phyloP scores from a whole-genome alignment of 2,329 filamentous ascomycete species.

The Elsinoe perseae region DNA sequence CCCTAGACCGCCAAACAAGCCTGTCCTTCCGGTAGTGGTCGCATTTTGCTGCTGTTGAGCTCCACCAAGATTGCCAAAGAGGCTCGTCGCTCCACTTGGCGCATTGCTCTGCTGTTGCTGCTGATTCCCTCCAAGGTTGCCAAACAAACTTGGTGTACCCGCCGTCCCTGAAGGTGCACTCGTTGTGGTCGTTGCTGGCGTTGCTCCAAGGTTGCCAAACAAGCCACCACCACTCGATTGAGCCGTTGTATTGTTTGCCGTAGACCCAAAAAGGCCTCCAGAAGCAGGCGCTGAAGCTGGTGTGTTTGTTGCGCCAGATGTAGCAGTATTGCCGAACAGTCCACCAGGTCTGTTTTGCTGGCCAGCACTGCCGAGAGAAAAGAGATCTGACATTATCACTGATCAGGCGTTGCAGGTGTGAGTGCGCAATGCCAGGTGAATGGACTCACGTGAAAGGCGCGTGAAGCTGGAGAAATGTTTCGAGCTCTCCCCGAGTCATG shows the following conservation, averaged over 20 bases:
- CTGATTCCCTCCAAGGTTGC: not conserved
- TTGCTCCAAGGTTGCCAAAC: not conserved
- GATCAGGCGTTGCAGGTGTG: not conserved
- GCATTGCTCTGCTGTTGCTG: not conserved
- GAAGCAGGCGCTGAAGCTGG: slow-evolving; percentile 7
- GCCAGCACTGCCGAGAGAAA: not conserved
- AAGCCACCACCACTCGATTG: not conserved
- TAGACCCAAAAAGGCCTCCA: not conserved
- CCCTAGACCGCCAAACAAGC: not conserved
- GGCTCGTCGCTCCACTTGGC: not conserved
- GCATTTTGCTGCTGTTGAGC: not conserved
- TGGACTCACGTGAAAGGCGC: not conserved
- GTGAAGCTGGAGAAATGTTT: slow-evolving; percentile 14
- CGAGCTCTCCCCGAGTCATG: slow-evolving; percentile 10
- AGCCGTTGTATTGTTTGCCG: not conserved
- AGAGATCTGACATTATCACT: not conserved
- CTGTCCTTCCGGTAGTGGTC: not conserved
- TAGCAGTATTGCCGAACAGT: not conserved
- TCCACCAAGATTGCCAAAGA: not conserved
- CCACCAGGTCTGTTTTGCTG: not conserved
- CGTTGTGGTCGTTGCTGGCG: not conserved
- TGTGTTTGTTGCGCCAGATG: slow-evolving; percentile 4
- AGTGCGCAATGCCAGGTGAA: not conserved
- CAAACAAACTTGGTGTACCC: slow-evolving; percentile 9
- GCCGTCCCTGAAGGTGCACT: not conserved